Conservation (phyloP, 2,329 filamentous ascomycete genomes). For the Arthrobotrys iridis region DNA sequence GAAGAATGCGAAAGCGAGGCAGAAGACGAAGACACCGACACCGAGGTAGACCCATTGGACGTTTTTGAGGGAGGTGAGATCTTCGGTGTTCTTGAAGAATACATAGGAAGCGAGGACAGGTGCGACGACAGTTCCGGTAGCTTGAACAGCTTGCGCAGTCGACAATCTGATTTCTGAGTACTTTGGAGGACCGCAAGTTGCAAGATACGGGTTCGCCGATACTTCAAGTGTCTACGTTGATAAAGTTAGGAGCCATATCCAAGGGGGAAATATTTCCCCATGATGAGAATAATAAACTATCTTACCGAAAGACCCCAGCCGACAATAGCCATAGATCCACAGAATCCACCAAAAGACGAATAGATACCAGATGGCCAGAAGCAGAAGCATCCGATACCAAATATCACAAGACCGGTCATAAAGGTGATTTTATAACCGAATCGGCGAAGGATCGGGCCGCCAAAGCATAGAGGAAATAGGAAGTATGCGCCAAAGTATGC, state of each 20-base stretch:
- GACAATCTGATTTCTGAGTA: slow-evolving; percentile 71
- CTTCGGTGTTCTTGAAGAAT: slow-evolving; percentile 69
- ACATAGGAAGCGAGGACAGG: slow-evolving; percentile 71
- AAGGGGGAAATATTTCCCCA: background rate
- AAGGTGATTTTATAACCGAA: slow-evolving; percentile 64
- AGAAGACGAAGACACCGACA: slow-evolving; percentile 70
- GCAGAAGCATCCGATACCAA: slow-evolving; percentile 68
- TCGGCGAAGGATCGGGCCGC: slow-evolving; percentile 63
- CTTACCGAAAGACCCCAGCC: slow-evolving; percentile 63
- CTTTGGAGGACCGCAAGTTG: slow-evolving; percentile 69
- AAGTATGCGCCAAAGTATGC: slow-evolving; percentile 72
- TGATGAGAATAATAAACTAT: background rate
- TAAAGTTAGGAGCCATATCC: slow-evolving; percentile 61
- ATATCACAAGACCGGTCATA: slow-evolving; percentile 67
- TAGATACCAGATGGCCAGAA: slow-evolving; percentile 70
- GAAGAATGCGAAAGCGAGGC: slow-evolving; percentile 70
- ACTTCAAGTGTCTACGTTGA: slow-evolving; percentile 67
- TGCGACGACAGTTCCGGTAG: slow-evolving; percentile 67
- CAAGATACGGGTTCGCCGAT: slow-evolving; percentile 68
- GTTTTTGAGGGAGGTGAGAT: slow-evolving; percentile 66
- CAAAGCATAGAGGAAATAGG: slow-evolving; percentile 62
- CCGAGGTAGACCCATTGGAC: slow-evolving; percentile 74
- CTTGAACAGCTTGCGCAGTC: slow-evolving; percentile 70
- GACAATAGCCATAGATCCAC: slow-evolving; percentile 69
- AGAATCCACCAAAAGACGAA: slow-evolving; percentile 70